Evolutionary conservation across 2,329 filamentous ascomycete species (phyloP), one percentile per base, ranked within the genome.

Genomic region (Magnaporthiopsis incrustans): DNA sequence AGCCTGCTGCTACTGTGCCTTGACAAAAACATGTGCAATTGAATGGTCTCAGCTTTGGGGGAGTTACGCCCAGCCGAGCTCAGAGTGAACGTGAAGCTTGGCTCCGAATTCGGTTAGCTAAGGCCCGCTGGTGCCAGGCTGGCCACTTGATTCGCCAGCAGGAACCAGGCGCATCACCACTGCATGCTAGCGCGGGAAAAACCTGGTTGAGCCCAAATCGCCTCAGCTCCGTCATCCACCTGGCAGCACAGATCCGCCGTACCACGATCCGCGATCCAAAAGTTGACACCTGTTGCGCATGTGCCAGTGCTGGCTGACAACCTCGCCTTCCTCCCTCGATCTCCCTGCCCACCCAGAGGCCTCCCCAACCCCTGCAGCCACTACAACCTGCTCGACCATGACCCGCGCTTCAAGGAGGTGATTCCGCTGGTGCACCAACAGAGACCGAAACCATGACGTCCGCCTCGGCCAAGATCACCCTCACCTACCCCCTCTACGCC

Each of bases 401-500:
- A 26, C n/a, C 57, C 27, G 57, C 57, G 57, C 25, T 58, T 58
- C 57, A 26, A 26, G 57, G 57, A 27, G 57, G n/a, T 58, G 27
- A 58, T 53, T 53, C 57, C 25, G 27, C 27, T 27, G 57, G 8
- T 25, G 57, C 25, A 58, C 12, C 25, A 18, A 58, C 57, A 58
- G 57, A 58, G 12, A 14, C 44, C 27, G 50, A 26, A 53, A 50
- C 53, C 27, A 63, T 63, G 61, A 59, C 61, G 57, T 63, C 61
- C 25, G 56, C 61, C 32, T 76, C 76, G 66, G 83, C 89, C 66
- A 89, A 86, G 74, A 79, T 86, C 69, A 85, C 86, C 64, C 84
- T 96, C 68, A 85, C 87, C 65, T 97, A 94, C 76, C 93, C 93
- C 61, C 84, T 96, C 65, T 97, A 92, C 75, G 87, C 89, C 64